A percentile compares a stretch with the other conserved stretches of the same genome.
Evolutionary conservation across 768 basidiomycete species (phyloP).

Genomic region (Rubroboletus satanas): DNA sequence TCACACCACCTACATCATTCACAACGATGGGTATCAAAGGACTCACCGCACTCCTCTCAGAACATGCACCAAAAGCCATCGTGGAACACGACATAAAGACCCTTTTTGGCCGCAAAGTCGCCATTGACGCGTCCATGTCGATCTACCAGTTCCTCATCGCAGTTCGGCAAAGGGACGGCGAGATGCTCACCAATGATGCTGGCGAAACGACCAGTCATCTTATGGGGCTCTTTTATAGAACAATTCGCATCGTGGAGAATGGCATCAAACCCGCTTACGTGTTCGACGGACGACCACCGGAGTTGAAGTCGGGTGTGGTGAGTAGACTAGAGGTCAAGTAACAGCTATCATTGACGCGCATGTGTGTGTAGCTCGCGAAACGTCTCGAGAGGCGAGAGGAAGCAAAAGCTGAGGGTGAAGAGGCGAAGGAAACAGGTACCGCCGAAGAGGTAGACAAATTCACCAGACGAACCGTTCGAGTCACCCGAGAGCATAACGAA

Average conservation of each 20-base stretch:
- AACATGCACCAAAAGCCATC: constrained; percentile 86
- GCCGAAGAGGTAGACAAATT: constrained; percentile 90
- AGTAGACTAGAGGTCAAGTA: constrained; percentile 32
- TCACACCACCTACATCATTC: background rate
- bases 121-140: constrained; percentile 97
- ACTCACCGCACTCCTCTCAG: constrained; percentile 81
- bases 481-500: constrained; percentile 94
- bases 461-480: constrained; percentile 86
- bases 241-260: constrained; percentile 96
- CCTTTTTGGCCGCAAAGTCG: constrained; percentile 96
- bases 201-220: constrained; percentile 98
- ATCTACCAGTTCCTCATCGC: constrained; percentile 99
- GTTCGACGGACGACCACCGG: constrained; percentile 97
- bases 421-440: constrained; percentile 95
- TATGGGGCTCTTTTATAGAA: constrained; percentile 98
- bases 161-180: constrained; percentile 93
- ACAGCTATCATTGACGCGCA: background rate
- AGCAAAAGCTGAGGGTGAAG: constrained; percentile 91
- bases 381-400: constrained; percentile 90
- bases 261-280: constrained; percentile 98
- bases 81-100: constrained; percentile 94
- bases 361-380: constrained; percentile 72
- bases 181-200: constrained; percentile 94
- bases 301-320: constrained; percentile 95
- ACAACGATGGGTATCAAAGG: constrained; percentile 89